Percentiles rank a stretch among this genome's conserved stretches.
Evolutionary conservation across 2,329 filamentous ascomycete genomes (phyloP).

Genomic region (Epicoccum sorghinum): DNA sequence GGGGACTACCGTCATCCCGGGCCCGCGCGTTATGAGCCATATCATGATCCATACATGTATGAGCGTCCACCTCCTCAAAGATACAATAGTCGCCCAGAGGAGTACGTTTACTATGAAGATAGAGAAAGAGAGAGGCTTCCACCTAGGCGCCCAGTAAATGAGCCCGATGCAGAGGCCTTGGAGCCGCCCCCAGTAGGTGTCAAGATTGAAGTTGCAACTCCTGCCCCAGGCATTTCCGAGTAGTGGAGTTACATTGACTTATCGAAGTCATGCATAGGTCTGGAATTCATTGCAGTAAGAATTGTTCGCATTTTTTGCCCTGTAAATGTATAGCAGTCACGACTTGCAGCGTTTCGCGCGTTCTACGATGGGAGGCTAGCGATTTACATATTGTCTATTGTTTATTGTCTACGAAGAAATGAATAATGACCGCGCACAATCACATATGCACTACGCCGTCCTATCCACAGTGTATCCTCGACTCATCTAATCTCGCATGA

Average conservation of each 20-base stretch:
- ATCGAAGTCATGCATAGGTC: neutral
- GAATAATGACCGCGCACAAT: neutral
- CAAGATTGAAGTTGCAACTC: constrained; percentile 15
- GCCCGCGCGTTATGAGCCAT: constrained; percentile 35
- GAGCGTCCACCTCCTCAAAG: constrained; percentile 33
- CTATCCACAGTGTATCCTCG: neutral
- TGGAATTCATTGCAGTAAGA: neutral
- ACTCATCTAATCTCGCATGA: neutral
- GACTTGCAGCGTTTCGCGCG: constrained; percentile 1
- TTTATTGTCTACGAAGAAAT: constrained; percentile 1
- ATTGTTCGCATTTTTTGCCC: neutral
- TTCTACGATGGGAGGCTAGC: neutral
- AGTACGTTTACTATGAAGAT: constrained; percentile 43
- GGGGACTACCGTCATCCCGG: constrained; percentile 22
- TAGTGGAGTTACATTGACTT: neutral
- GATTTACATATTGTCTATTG: constrained; percentile 7
- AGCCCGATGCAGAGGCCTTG: constrained; percentile 5
- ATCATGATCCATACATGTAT: constrained; percentile 40
- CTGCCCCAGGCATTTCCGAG: constrained; percentile 6
- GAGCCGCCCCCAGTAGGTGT: constrained; percentile 12
- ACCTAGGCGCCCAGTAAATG: constrained; percentile 11
- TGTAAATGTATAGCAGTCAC: constrained; percentile 2
- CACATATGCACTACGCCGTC: neutral
- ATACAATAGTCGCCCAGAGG: constrained; percentile 31
- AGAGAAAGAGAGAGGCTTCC: constrained; percentile 31